These are phyloP conservation scores for Aspergillus nomiae DNA, from an alignment of 2,329 filamentous ascomycete genomes.

Conservation along the genomic window DNA sequence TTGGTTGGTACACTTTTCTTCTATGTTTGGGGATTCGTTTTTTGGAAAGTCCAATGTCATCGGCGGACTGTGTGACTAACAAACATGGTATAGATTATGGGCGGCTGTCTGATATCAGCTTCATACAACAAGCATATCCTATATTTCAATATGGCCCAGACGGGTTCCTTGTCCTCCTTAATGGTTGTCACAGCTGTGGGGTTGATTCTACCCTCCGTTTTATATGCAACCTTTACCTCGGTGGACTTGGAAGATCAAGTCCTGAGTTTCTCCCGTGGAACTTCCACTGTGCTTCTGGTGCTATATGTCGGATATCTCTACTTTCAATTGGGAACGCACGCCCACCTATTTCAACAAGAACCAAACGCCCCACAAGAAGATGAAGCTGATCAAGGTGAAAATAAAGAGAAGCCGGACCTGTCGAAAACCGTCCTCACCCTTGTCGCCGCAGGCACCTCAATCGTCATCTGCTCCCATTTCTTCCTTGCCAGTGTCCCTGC, in stretches of 20 bases:
- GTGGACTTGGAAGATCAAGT: constrained; percentile 53
- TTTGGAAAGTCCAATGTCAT: too few species aligned
- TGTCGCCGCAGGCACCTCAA: constrained; percentile 54
- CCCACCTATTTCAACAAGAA: constrained; percentile 62
- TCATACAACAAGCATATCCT: constrained; percentile 68
- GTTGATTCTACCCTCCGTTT: constrained; percentile 69
- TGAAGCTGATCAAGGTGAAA: constrained; percentile 9
- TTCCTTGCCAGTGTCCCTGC: constrained; percentile 68
- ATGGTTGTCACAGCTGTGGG: constrained; percentile 71
- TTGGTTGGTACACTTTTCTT: constrained; percentile 49
- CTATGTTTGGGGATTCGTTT: too few species aligned
- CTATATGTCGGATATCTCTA: constrained; percentile 70
- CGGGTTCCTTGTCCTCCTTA: constrained; percentile 54
- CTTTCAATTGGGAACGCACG: constrained; percentile 72
- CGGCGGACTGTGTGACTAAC: not conserved
- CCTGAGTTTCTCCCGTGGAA: constrained; percentile 69
- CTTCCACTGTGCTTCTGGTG: constrained; percentile 67
- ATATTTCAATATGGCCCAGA: constrained; percentile 41
- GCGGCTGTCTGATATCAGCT: constrained; percentile 71
- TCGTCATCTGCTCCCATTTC: constrained; percentile 70
- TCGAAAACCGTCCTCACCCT: not conserved
- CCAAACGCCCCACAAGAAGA: not conserved
- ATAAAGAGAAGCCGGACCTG: not conserved
- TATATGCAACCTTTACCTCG: constrained; percentile 60
- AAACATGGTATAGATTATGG: constrained; percentile 50